These are phyloP conservation scores for Parascedosporium putredinis DNA, from an alignment of 2,329 filamentous ascomycete genomes.

Conservation along the genomic window DNA sequence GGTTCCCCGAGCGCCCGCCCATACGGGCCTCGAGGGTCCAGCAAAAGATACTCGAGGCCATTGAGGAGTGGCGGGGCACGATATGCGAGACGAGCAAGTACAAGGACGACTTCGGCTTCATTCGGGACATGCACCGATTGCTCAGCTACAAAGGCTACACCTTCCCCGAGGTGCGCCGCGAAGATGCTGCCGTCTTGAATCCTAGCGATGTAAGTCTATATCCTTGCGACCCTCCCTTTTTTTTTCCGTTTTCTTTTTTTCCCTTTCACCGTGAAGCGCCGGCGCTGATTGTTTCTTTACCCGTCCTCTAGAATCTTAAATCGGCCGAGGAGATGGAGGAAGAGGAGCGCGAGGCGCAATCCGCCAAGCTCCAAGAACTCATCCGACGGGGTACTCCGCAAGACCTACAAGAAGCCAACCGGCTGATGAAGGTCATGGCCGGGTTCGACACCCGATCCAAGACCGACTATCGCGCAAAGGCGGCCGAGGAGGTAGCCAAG, in stretches of 20 bases:
- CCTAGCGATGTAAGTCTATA: constrained; percentile 72
- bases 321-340: constrained; percentile 98
- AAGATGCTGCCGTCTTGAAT: constrained; percentile 93
- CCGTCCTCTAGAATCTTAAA: constrained; percentile 63
- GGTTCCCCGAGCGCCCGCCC: constrained; percentile 89
- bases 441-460: constrained; percentile 92
- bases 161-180: constrained; percentile 82
- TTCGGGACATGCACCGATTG: constrained; percentile 93
- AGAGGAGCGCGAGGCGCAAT: constrained; percentile 88
- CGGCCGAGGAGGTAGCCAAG: constrained; percentile 86
- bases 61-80: constrained; percentile 96
- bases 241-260: background rate
- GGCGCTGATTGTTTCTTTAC: too few relatives aligned
- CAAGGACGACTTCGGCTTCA: constrained; percentile 93
- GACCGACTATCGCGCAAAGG: constrained; percentile 95
- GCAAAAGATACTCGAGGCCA: constrained; percentile 83
- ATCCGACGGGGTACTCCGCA: constrained; percentile 86
- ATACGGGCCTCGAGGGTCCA: constrained; percentile 80
- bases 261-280: too few relatives aligned
- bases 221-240: too few relatives aligned
- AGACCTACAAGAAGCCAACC: constrained; percentile 92
- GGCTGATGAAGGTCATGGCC: constrained; percentile 98
- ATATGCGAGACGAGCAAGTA: constrained; percentile 98
- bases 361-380: constrained; percentile 94
- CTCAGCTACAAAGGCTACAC: constrained; percentile 95